Percentiles rank a stretch among this genome's conserved stretches.
Evolutionary conservation across 2,329 filamentous ascomycete genomes (phyloP).

Genomic region (Colletotrichum shisoi): DNA sequence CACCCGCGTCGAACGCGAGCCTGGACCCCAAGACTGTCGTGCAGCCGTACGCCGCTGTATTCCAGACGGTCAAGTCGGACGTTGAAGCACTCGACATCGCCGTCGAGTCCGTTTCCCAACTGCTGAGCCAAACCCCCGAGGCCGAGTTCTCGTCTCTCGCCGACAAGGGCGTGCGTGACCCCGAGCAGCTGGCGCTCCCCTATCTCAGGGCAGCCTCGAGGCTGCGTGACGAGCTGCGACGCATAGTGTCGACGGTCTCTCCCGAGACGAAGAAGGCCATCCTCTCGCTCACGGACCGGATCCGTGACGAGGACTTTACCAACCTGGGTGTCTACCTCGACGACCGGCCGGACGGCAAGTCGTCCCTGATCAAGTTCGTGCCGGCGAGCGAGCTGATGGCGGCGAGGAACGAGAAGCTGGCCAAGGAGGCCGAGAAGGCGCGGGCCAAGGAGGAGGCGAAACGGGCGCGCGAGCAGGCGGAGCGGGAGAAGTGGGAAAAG

Average conservation of each 20-base stretch:
- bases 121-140: conserved; percentile 56
- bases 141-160: conserved; percentile 58
- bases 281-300: conserved; percentile 77
- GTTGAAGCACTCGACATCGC: conserved; percentile 58
- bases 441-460: conserved; percentile 64
- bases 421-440: conserved; percentile 68
- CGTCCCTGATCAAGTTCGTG: conserved; percentile 76
- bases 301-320: conserved; percentile 83
- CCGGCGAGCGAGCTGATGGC: conserved; percentile 65
- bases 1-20: conserved; percentile 47
- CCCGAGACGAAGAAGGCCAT: conserved; percentile 72
- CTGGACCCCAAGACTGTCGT: conserved; percentile 58
- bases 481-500: conserved; percentile 64
- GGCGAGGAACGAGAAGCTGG: conserved; percentile 66
- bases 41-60: conserved; percentile 55
- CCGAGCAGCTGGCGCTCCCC: conserved; percentile 62
- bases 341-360: conserved; percentile 72
- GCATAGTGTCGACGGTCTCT: conserved; percentile 57
- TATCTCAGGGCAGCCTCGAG: conserved; percentile 64
- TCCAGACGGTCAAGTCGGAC: conserved; percentile 57
- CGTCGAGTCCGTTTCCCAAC: conserved; percentile 53
- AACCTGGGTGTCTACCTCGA: conserved; percentile 88
- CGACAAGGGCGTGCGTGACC: conserved; percentile 57
- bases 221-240: conserved; percentile 69
- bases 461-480: conserved; percentile 59